Base-by-base conservation (phyloP, 1,284 basidiomycete species). In the Porodaedalea pini region DNA sequence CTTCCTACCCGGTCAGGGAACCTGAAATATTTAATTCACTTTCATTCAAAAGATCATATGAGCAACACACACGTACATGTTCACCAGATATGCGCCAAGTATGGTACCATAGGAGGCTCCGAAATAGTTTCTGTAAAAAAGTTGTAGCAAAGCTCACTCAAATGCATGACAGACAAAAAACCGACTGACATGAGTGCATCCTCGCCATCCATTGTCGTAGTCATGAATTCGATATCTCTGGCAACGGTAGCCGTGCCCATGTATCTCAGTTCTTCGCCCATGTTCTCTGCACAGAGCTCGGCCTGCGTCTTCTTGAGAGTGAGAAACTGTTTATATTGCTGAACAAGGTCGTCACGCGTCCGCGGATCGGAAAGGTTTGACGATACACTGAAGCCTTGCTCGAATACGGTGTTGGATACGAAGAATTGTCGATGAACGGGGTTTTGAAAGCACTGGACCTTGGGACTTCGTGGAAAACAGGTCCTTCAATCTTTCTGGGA, bases 241-340 rank as follows among this genome's bases (percentile, higher is more conserved):
- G 70, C 73, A 23, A 78, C 76, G 1, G 69, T 73, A 32, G 68
- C 69, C 0, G 76, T 78, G 4, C 75, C 75, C 73, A 77, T 74
- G 59, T 76, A 76, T 51, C 62, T 67, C 32, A 78, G 63, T 41
- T 70, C 67, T 8, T 75, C 71, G 13, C 74, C 75, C 71, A 77
- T 71, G 31, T 62, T 68, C 61, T 71, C 63, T 1, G 57, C 66
- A 53, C 76, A 79, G 4, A 74, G 53, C 32, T 66, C 64, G 19
- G 68, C 71, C 59, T 75, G 70, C 6, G 68, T 65, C 50, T 74
- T 63, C 49, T 70, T 70, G 31, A 77, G 56, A 2, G 67, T 68
- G 2, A 73, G 62, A 6, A 70, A 68, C 53, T 76, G 66, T 10
- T 66, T 64, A 39, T 70, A 66, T 54, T 75, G 72, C 17, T 65